phyloP scores from a whole-genome alignment of 2,329 filamentous ascomycete genomes.

The Cordyceps pruinosa region DNA sequence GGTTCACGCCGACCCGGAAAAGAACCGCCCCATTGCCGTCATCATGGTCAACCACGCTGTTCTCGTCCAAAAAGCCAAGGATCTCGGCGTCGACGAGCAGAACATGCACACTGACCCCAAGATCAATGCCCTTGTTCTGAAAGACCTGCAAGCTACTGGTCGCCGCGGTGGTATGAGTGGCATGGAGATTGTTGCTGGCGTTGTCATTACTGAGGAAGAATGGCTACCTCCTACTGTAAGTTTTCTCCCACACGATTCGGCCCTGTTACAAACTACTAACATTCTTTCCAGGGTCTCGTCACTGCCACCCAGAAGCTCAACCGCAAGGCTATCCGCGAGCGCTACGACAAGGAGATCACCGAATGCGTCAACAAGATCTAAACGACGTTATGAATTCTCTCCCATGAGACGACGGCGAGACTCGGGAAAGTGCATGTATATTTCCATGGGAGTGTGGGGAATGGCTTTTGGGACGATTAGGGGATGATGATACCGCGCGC shows the following conservation, averaged over 20 bases:
- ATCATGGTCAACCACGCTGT: constrained; percentile 63
- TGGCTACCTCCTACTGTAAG: constrained; percentile 82
- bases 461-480: background rate
- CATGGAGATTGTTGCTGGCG: constrained; percentile 69
- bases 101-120: constrained; percentile 62
- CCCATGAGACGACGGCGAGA: constrained; percentile 1
- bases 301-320: constrained; percentile 58
- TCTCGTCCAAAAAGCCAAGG: constrained; percentile 52
- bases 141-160: constrained; percentile 60
- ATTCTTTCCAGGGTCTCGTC: constrained; percentile 41
- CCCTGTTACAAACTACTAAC: constrained; percentile 16
- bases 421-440: background rate
- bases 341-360: constrained; percentile 46
- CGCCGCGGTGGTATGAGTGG: constrained; percentile 59
- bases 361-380: constrained; percentile 27
- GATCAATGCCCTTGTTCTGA: constrained; percentile 53
- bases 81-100: constrained; percentile 57
- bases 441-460: constrained; percentile 1
- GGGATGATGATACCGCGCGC: constrained; percentile 17
- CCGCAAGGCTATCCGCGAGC: constrained; percentile 43
- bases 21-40: constrained; percentile 74
- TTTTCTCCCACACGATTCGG: constrained; percentile 17
- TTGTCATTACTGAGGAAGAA: constrained; percentile 76
- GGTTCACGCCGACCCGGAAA: constrained; percentile 69
- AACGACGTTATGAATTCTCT: background rate